Evolutionary conservation across 768 basidiomycete genomes (phyloP).

Genomic region (Boletus tomentosulus): DNA sequence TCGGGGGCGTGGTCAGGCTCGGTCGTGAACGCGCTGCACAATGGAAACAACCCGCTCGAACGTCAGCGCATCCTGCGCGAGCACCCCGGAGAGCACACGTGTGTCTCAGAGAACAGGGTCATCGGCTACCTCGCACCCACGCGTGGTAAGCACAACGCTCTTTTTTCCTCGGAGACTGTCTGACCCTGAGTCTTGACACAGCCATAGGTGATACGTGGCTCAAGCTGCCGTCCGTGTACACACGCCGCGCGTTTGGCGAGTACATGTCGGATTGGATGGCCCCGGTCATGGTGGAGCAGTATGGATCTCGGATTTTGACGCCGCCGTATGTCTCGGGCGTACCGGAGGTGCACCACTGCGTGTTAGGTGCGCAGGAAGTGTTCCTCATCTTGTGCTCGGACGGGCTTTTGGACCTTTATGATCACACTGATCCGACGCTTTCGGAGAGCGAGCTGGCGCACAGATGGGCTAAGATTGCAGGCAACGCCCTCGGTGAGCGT

Average conservation of each 20-base stretch:
- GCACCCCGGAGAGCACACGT: conserved; percentile 29
- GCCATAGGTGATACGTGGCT: conserved; percentile 35
- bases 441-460: conserved; percentile 29
- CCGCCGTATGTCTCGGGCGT: conserved; percentile 44
- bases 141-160: conserved; percentile 25
- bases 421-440: conserved; percentile 18
- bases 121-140: conserved; percentile 38
- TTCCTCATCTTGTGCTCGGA: conserved; percentile 44
- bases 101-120: conserved; percentile 31
- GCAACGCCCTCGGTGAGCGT: conserved; percentile 21
- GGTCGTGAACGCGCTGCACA: conserved; percentile 28
- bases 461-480: conserved; percentile 35
- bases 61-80: conserved; percentile 26
- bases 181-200: conserved; percentile 19
- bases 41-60: conserved; percentile 28
- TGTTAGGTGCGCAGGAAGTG: conserved; percentile 22
- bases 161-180: background rate
- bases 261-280: conserved; percentile 24
- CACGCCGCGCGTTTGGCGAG: conserved; percentile 28
- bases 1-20: conserved; percentile 20
- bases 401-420: conserved; percentile 42
- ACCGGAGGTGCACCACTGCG: conserved; percentile 39
- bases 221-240: conserved; percentile 32
- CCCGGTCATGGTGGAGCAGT: conserved; percentile 15
- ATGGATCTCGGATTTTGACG: conserved; percentile 36